These are phyloP conservation scores for Mycena chlorophos DNA, from an alignment of 768 basidiomycete genomes.

Conservation along the genomic window DNA sequence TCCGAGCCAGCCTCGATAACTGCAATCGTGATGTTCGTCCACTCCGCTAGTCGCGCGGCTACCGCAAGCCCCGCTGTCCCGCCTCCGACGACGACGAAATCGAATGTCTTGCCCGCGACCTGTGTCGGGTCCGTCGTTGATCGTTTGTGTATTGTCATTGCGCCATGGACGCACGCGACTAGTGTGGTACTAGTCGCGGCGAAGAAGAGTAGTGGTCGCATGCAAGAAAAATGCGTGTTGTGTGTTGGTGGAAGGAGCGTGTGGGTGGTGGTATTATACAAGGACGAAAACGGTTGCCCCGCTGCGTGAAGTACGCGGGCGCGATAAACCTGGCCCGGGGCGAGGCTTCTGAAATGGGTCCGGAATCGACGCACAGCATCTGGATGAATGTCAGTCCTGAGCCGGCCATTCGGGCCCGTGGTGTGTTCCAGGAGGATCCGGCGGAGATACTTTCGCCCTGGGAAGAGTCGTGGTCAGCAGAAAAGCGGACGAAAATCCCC, in stretches of 20 bases:
- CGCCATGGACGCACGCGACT: neutral
- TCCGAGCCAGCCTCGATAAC: constrained; percentile 43
- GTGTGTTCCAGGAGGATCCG: no score
- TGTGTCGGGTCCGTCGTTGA: neutral
- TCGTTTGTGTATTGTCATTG: constrained; percentile 7
- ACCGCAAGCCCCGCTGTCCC: constrained; percentile 35
- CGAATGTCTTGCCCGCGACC: constrained; percentile 7
- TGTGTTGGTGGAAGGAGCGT: neutral
- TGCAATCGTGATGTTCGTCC: constrained; percentile 29
- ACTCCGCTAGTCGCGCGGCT: constrained; percentile 37
- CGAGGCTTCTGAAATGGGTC: neutral
- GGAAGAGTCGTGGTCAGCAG: no score
- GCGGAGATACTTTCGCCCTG: no score
- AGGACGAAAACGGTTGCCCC: neutral
- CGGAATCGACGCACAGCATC: neutral
- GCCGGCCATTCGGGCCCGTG: neutral
- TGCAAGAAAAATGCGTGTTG: neutral
- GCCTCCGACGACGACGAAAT: constrained; percentile 37
- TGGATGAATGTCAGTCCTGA: neutral
- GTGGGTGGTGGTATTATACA: constrained; percentile 3
- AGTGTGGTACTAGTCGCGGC: constrained; percentile 5
- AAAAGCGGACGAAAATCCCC: no score
- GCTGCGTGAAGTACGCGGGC: neutral
- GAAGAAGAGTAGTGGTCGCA: constrained; percentile 7
- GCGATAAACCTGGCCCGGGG: neutral